phyloP scores from a whole-genome alignment of 2,329 filamentous ascomycete species.

The Aureobasidium sp. region DNA sequence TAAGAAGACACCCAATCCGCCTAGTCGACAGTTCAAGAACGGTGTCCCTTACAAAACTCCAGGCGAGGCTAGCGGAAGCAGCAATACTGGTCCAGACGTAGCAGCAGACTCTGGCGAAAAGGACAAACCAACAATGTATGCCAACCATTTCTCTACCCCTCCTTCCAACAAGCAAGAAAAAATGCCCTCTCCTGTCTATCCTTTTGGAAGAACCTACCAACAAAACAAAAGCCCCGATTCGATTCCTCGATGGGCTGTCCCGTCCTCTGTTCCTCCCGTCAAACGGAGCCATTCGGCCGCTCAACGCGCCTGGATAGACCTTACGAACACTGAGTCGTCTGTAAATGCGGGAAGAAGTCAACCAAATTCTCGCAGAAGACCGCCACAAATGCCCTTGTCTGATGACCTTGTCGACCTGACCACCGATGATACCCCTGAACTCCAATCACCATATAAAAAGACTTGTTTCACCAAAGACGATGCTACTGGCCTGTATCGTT shows the following conservation, averaged over 20 bases:
- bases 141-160: conserved; percentile 11
- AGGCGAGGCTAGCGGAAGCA: not conserved
- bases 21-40: conserved; percentile 23
- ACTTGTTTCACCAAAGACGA: conserved; percentile 9
- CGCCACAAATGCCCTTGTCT: not conserved
- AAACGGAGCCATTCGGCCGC: conserved; percentile 7
- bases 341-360: not conserved
- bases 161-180: not conserved
- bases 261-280: conserved; percentile 14
- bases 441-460: not conserved
- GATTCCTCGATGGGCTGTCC: conserved; percentile 24
- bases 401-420: conserved; percentile 1
- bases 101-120: conserved; percentile 5
- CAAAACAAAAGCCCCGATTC: conserved; percentile 13
- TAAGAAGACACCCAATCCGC: conserved; percentile 26
- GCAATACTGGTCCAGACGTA: not conserved
- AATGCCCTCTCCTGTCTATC: not conserved
- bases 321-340: not conserved
- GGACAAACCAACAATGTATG: conserved; percentile 14
- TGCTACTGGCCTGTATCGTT: conserved; percentile 2
- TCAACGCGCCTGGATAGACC: conserved; percentile 7
- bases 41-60: conserved; percentile 4
- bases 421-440: not conserved
- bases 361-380: not conserved
- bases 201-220: conserved; percentile 9